Conservation (phyloP, 2,329 filamentous ascomycete species). For the Colletotrichum neosansevieriae region DNA sequence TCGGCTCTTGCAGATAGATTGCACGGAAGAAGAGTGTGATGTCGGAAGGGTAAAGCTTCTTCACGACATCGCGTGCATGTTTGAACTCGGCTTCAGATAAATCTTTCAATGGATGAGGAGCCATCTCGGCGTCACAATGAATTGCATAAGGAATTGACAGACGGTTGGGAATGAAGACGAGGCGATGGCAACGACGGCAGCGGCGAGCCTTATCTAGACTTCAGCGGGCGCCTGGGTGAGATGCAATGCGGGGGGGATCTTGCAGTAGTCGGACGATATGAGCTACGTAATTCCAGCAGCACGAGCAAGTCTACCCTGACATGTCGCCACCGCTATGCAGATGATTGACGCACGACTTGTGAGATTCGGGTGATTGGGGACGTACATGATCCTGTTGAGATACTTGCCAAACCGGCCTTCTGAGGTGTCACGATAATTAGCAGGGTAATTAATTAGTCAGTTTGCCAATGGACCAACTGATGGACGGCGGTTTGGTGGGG, state of each 20-base stretch:
- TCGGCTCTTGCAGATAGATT: constrained; percentile 73
- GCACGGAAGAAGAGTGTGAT: constrained; percentile 62
- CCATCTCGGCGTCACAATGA: constrained; percentile 17
- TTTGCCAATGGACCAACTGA: neutral
- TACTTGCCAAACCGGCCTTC: neutral
- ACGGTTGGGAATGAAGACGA: neutral
- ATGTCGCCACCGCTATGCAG: constrained; percentile 7
- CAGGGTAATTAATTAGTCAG: constrained; percentile 10
- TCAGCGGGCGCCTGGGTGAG: neutral
- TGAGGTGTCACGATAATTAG: neutral
- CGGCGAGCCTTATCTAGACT: constrained; percentile 25
- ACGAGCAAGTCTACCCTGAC: neutral
- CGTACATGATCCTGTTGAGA: neutral
- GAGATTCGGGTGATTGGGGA: neutral
- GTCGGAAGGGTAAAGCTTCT: constrained; percentile 48
- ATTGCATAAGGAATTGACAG: too few species aligned
- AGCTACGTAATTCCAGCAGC: constrained; percentile 12
- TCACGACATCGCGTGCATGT: constrained; percentile 58
- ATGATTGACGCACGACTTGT: neutral
- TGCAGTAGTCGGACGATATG: constrained; percentile 22
- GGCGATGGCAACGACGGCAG: neutral
- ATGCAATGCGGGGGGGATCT: constrained; percentile 25
- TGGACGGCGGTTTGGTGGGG: constrained; percentile 15
- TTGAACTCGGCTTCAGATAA: constrained; percentile 63
- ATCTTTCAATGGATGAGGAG: constrained; percentile 60